A percentile compares a stretch with the other conserved stretches of the same genome.
These are phyloP conservation scores for Pseudogymnoascus sp. DNA, from an alignment of 2,329 filamentous ascomycete species.

Conservation along the genomic window DNA sequence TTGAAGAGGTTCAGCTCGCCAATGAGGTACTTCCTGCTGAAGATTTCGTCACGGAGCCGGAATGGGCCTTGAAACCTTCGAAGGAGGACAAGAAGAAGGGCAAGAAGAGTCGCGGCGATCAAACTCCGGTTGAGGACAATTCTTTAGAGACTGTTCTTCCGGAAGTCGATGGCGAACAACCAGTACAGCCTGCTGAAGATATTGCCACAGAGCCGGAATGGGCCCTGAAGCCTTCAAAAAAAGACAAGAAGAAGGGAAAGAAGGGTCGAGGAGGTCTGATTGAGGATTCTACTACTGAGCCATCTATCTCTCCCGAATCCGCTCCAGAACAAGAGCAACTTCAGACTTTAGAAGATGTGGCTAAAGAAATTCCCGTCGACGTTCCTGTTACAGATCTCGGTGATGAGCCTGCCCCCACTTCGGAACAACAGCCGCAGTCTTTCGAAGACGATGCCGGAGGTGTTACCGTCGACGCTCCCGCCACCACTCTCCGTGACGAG, in stretches of 20 bases:
- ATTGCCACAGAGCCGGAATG: not conserved
- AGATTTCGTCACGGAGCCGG: not conserved
- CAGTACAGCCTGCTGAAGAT: not conserved
- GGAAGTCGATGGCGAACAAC: not conserved
- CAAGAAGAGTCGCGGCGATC: not conserved
- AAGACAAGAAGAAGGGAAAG: slow-evolving; percentile 30
- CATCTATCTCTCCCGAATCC: not conserved
- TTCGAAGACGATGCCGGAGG: not conserved
- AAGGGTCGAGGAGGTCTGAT: not conserved
- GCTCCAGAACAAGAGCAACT: not conserved
- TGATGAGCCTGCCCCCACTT: not conserved
- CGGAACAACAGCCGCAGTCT: slow-evolving; percentile 12
- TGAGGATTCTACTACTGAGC: not conserved
- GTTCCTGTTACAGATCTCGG: not conserved
- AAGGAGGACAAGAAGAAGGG: slow-evolving; percentile 28
- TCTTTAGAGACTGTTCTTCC: not conserved
- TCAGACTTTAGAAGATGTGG: not conserved
- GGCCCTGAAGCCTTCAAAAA: slow-evolving; percentile 22
- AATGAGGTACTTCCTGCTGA: slow-evolving; percentile 13
- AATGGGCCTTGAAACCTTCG: slow-evolving; percentile 6
- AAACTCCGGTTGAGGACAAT: not conserved
- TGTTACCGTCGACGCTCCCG: not conserved
- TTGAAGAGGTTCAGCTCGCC: not conserved
- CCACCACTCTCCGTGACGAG: not conserved
- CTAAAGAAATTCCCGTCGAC: not conserved